A percentile compares a stretch with the other conserved stretches of the same genome.
phyloP scores from a whole-genome alignment of 2,329 filamentous ascomycete genomes.

The Beauveria asiatica region DNA sequence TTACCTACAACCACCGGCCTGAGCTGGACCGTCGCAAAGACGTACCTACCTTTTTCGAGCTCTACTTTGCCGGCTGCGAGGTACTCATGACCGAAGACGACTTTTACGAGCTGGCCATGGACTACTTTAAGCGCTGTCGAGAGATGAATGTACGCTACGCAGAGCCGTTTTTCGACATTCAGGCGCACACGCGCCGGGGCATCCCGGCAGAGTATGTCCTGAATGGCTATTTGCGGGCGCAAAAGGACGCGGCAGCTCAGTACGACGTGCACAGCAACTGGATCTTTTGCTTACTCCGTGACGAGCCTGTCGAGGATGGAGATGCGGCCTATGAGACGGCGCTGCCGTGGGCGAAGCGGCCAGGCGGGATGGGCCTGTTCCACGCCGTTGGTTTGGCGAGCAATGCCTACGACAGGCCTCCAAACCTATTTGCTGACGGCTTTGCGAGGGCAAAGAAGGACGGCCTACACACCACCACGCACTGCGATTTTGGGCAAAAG shows the following conservation, averaged over 20 bases:
- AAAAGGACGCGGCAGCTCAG: slow-evolving; percentile 47
- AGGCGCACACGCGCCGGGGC: slow-evolving; percentile 57
- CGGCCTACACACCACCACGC: slow-evolving; percentile 37
- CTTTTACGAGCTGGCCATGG: slow-evolving; percentile 62
- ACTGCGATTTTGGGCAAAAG: slow-evolving; percentile 43
- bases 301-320: slow-evolving; percentile 63
- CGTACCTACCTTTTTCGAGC: slow-evolving; percentile 52
- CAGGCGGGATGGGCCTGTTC: slow-evolving; percentile 28
- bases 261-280: slow-evolving; percentile 56
- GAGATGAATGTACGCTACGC: slow-evolving; percentile 58
- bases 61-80: slow-evolving; percentile 70
- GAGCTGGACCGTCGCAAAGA: slow-evolving; percentile 27
- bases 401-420: slow-evolving; percentile 37
- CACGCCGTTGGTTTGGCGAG: slow-evolving; percentile 38
- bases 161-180: slow-evolving; percentile 72
- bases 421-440: slow-evolving; percentile 32
- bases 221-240: slow-evolving; percentile 50
- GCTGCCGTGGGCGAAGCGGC: slow-evolving; percentile 27
- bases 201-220: slow-evolving; percentile 54
- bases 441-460: slow-evolving; percentile 29
- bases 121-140: slow-evolving; percentile 57
- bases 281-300: slow-evolving; percentile 63
- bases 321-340: slow-evolving; percentile 46
- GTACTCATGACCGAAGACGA: slow-evolving; percentile 57
- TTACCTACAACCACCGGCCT: slow-evolving; percentile 39